Base-by-base conservation (phyloP, 2,329 filamentous ascomycete genomes). In the Camillea tinctor region DNA sequence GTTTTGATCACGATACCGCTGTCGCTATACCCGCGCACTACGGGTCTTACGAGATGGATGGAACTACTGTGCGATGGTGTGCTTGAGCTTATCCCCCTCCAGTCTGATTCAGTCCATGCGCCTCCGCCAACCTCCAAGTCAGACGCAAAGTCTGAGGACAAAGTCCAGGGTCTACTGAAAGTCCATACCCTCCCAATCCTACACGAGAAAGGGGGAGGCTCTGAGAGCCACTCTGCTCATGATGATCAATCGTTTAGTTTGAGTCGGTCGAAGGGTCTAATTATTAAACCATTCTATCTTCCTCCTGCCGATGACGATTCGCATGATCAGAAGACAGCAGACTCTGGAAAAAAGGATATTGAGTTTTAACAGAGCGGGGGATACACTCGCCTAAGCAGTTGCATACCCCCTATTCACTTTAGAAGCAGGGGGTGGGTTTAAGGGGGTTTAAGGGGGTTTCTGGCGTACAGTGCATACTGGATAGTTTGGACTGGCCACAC, bases 201-300 rank as follows among this genome's bases (percentile, higher is more conserved):
- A 66, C 91, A 96, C 61, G 94, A 98, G 72, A 92, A 91, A 66
- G 94, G 95, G 1, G 93, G 93, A 1, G 92, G 92, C 15, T 88
- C 85, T 1, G 86, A 87, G 60, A 81, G 84, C 48, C 85, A 85
- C 60, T 87, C 87, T 63, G 83, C 89, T 57, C 88, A 91, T 22
- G 91, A 96, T 70, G 93, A 97, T 75, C 84, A 97, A 75, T 93
- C 93, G 4, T 99, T 99, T 74, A 93, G 88, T 62, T 77, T 99
- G 55, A 97, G 92, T 73, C 83, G 92, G 69, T 84, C 85, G 2
- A 88, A 85, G 68, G 93, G 92, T 55, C 87, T 99, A 66, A 84
- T 92, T 48, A 92, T 99, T 64, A 91, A 89, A 69, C 92, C 93
- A 0, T 97, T 93, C 75, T 95, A 90, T 72, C 80, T 99, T 50